Evolutionary conservation across 805 yeast genomes (phyloP), one percentile per base, ranked within the genome.

Genomic region (Metschnikowia peoriensis): DNA sequence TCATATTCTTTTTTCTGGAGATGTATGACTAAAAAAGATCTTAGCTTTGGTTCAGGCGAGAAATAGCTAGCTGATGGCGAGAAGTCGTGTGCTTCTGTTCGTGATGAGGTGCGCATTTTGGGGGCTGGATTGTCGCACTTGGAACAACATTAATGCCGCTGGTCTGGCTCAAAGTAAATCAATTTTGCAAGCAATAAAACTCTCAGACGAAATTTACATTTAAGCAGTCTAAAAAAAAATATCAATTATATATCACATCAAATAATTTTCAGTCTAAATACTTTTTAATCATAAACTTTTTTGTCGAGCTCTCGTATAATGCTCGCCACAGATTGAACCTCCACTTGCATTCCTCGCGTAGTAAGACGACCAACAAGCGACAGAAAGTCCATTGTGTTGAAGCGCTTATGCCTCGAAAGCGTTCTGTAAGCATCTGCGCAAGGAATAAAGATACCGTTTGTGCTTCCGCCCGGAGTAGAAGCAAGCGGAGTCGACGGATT

Each of bases 351-450:
- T 3, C 96, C 97, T 56, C 87, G 75, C 1, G 96, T 88, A 32
- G 86, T 83, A 58, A 90, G 76, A 60, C 86, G 82, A 12, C 88
- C 88, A 5, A 89, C 91, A 55, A 89, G 73, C 2, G 84, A 81
- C 50, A 87, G 81, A 63, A 89, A 83, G 56, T 89, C 94, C 16
- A 86, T 89, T 7, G 82, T 75, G 52, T 81, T 79, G 70, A 89
- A 89, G 59, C 84, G 82, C 62, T 86, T 86, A 67, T 90, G 97
- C 52, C 96, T 76, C 34, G 92, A 84, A 47, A 92, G 77, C 2
- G 96, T 89, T 68, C 85, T 87, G 70, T 89, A 91, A 0, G 97
- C 97, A 62, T 91, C 96, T 12, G 92, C 84, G 64, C 94, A 87
- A 2, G 97, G 96, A 45, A 91, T 89, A 58, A 83, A 91, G 61